Evolutionary conservation across 495 filamentous ascomycete genomes (phyloP), one percentile per base, ranked within the genome.

Genomic region (Articulospora tetracladia): DNA sequence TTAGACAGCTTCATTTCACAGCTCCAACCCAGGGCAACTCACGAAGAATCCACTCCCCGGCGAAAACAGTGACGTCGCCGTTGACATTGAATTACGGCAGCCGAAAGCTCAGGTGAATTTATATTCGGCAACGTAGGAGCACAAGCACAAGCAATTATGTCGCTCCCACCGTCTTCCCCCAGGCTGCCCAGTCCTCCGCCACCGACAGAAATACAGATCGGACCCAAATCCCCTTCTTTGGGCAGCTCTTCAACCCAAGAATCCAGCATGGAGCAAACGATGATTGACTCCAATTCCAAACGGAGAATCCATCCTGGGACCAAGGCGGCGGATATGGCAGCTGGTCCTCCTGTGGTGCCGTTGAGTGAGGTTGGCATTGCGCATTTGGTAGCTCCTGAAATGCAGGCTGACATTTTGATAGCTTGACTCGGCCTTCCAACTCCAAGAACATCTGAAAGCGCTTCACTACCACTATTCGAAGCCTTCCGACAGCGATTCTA

Each of bases 231-330:
- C 34, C 92, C 92, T 13, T 82, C 81, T 46, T 71, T 87, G 58
- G 80, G 83, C 41, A 78, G 80, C 32, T 77, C 78, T 12, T 77
- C 65, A 66, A 83, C 61, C 62, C 78, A 75, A 78, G 76, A 61
- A 62, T 78, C 63, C 76, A 90, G 73, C 73, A 85, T 80, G 77
- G 86, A 76, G 80, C 79, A 82, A 64, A 75, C 70, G 19, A 68
- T 73, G 49, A 71, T 80, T 56, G 79, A 83, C 51, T 77, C 80
- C 2, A 81, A 79, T 60, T 66, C 91, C 24, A 86, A 82, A 54
- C 81, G 94, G 63, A 84, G 94, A 65, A 96, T 98, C 72, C 86
- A 94, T 23, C 93, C 94, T 2, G 94, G 94, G 49, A 96, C 93
- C 34, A 92, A 87, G 73, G 84, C 92, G 8, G 86, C 80, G 61